Base-by-base conservation (phyloP, 2,329 filamentous ascomycete genomes). In the Phoma sp. region DNA sequence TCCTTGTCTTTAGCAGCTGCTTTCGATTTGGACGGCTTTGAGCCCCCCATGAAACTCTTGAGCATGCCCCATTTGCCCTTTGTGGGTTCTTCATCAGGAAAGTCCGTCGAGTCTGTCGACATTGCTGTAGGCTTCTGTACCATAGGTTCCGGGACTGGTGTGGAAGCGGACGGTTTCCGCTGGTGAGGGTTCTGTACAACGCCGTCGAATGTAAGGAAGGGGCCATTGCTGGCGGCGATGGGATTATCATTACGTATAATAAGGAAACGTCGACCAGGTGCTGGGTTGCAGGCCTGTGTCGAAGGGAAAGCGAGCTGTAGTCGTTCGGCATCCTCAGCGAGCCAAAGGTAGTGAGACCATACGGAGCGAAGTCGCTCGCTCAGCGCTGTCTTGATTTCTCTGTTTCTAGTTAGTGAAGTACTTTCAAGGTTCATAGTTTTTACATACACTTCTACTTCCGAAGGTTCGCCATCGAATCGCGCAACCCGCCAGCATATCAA, bases 401-500 rank as follows among this genome's bases (percentile, higher is more conserved):
- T 92, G 62, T 12, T 9, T 14, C n/a, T 7, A 25, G 37, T 72
- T 57, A 68, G 65, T 47, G 15, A 42, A 10, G 33, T 45, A 7
- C 7, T 21, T 29, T 14, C 7, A 18, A 20, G 20, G 18, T 4
- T 3, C 1, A 38, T 26, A 5, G 23, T 5, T 30, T 6, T 11
- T 15, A 82, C 89, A 81, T 80, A 91, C 87, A 82, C 75, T 69
- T 95, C 90, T 33, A 85, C 73, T 23, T 86, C 82, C 37, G 85
- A 84, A 18, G 85, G 80, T 39, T 83, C 84, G 14, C 88, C 91
- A 46, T 87, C 84, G 67, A 89, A 90, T 59, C 93, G 84, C 60
- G 90, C 93, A 40, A 97, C 80, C 55, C 92, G 86, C 93, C 93
- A 97, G 75, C 92, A 96, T 18, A 96, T 76, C 42, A 97, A 78